Base-by-base conservation (phyloP, 129 eudicot species). In the Chrysanthemum seticuspe region DNA sequence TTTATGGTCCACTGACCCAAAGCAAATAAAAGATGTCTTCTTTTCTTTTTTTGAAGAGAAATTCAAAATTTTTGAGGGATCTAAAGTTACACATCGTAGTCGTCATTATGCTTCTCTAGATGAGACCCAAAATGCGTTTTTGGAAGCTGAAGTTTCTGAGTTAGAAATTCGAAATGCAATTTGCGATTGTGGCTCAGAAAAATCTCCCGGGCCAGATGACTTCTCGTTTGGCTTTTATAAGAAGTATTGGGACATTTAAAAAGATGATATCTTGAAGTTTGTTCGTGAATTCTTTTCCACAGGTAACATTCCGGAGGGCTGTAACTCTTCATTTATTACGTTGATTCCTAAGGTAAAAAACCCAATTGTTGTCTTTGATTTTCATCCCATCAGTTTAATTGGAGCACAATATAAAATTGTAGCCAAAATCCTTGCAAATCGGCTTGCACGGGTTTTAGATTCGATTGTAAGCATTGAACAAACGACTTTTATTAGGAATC, bases 321-420 rank as follows among this genome's bases (percentile, higher is more conserved):
- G 65, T 13, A 61, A 61, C n/a, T 21, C 65, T 60, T 57, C 65
- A 12, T 60, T 60, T 23, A 60, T 60, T 29, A 60, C 44, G 13
- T 10, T 60, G 13, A 60, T 60, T 9, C 40, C 65, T 1, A 60
- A 60, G 44, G 44, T 60, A 4, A 15, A 18, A 8, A 60, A 18
- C 8, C 65, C 44, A 0, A 60, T 60, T 25, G 7, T 3, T 18
- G 44, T 60, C 12, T 7, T 4, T 0, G 65, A 60, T 60, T 60
- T 60, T 23, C 40, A 44, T 2, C 65, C 65, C 13, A 60, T 60
- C 2, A 60, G 65, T 10, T 5, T 60, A 8, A 23, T 60, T 8
- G 65, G 65, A 9, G 44, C 14, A 2, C 44, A 23, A 23, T 25
- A 61, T 61, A 51, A 61, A 61, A 19, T 19, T 1, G 14, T 6